Base-by-base conservation (phyloP, 2,329 filamentous ascomycete genomes). In the Penicillium sp. region DNA sequence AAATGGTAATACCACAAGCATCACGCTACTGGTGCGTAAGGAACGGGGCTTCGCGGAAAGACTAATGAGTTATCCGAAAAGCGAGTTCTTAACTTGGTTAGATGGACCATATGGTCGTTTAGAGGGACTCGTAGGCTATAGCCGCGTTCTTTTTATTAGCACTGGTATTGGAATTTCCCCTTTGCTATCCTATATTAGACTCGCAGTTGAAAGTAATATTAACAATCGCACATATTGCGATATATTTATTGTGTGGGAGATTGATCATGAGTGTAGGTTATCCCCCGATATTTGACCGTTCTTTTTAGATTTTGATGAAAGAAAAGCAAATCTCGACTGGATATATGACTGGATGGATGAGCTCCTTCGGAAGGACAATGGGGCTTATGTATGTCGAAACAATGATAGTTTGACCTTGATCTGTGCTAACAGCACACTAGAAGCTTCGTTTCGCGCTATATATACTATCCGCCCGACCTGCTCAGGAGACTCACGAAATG, bases 141-240 rank as follows among this genome's bases (percentile, higher is more conserved):
- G 66, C 23, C 66, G 54, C 33, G 57, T 72, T 31, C 55, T 75
- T 6, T 68, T 74, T 50, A 59, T 75, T 23, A 62, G 68, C 19
- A 71, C 60, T 52, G 60, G 66, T 21, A 72, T 71, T 38, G 60
- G 70, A 17, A 73, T 74, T 36, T 58, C 61, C 31, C 59, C 63
- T 17, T 55, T 69, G 38, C 39, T 73, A 48, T 66, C 61, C 31
- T 70, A 71, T 60, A 52, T 75, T 6, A 68, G 68, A 35, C 50
- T 42, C 7, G 2, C 25, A n/a, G 53, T 55, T 23, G 15, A 55
- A 7, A 49, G 10, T n/a, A 55, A 70, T 55, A 60, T 73, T 15
- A 43, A 55, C 1, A 23, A 49, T n/a, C 9, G 19, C 5, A 29
- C 6, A 49, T 3, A 42, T 9, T 48, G 41, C 13, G 44, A 41